Conservation (phyloP, 2,329 filamentous ascomycete genomes). For the Blastomyces parvus region DNA sequence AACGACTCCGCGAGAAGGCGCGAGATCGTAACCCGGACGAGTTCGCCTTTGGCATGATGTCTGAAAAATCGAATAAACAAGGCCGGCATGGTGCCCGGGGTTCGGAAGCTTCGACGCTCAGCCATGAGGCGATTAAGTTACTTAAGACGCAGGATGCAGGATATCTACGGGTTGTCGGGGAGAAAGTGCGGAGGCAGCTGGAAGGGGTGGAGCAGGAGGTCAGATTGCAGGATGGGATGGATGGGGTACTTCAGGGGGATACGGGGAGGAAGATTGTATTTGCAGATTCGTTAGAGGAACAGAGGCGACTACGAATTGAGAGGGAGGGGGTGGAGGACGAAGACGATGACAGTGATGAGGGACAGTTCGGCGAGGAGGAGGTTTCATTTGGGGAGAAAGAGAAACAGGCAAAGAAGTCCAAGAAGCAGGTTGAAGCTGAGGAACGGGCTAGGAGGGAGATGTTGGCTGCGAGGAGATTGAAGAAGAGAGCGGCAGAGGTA, state of each 20-base stretch:
- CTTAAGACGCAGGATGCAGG: slow-evolving; percentile 58
- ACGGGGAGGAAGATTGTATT: slow-evolving; percentile 30
- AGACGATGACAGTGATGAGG: slow-evolving; percentile 20
- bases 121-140: slow-evolving; percentile 51
- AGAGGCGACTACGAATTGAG: slow-evolving; percentile 22
- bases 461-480: slow-evolving; percentile 36
- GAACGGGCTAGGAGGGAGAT: slow-evolving; percentile 30
- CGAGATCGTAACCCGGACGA: slow-evolving; percentile 56
- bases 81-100: slow-evolving; percentile 39
- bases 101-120: slow-evolving; percentile 40
- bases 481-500: slow-evolving; percentile 41
- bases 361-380: slow-evolving; percentile 16
- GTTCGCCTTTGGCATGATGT: slow-evolving; percentile 58
- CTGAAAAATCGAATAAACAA: slow-evolving; percentile 33
- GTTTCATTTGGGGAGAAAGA: slow-evolving; percentile 10
- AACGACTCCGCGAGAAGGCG: slow-evolving; percentile 51
- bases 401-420: slow-evolving; percentile 30
- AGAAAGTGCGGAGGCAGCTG: slow-evolving; percentile 46
- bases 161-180: slow-evolving; percentile 50
- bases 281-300: slow-evolving; percentile 31
- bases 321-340: slow-evolving; percentile 19
- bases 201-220: slow-evolving; percentile 41
- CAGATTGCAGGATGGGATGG: slow-evolving; percentile 33
- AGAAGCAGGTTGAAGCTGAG: slow-evolving; percentile 37
- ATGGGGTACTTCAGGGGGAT: slow-evolving; percentile 19